These are phyloP conservation scores for Ettlia oleoabundans DNA, from an alignment of 139 green algal genomes.

Conservation along the genomic window DNA sequence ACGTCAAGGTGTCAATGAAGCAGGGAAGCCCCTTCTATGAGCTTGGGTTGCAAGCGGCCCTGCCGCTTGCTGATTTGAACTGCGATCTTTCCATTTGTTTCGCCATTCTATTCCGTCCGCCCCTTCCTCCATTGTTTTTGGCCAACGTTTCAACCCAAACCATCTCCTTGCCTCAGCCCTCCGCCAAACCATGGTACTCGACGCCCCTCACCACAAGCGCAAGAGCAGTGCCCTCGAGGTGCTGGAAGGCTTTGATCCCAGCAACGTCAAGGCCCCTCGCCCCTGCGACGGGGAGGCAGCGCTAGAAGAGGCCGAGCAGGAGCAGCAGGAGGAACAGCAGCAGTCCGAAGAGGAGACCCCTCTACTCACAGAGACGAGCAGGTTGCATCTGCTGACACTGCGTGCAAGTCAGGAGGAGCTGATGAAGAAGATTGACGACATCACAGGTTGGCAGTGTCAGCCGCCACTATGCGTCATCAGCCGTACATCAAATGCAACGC, in stretches of 20 bases:
- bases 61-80: too few relatives aligned
- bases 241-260: background rate
- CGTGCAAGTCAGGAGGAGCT: background rate
- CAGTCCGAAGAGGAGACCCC: background rate
- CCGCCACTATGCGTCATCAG: background rate
- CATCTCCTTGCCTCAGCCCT: too few relatives aligned
- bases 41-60: too few relatives aligned
- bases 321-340: background rate
- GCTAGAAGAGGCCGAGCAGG: background rate
- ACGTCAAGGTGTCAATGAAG: background rate
- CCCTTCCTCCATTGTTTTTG: too few relatives aligned
- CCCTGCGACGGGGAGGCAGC: background rate
- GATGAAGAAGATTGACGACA: background rate
- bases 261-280: background rate
- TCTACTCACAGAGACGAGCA: background rate
- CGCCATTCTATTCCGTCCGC: too few relatives aligned
- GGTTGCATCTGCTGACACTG: background rate
- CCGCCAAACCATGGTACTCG: too few relatives aligned
- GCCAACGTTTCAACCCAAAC: too few relatives aligned
- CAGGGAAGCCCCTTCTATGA: background rate
- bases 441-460: background rate
- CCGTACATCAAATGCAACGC: too few relatives aligned
- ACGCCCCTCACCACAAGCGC: slow-evolving; percentile 19
- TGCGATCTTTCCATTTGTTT: too few relatives aligned
- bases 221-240: background rate